phyloP scores from a whole-genome alignment of 345 rosid genomes.

The Lepidium aucheri region DNA sequence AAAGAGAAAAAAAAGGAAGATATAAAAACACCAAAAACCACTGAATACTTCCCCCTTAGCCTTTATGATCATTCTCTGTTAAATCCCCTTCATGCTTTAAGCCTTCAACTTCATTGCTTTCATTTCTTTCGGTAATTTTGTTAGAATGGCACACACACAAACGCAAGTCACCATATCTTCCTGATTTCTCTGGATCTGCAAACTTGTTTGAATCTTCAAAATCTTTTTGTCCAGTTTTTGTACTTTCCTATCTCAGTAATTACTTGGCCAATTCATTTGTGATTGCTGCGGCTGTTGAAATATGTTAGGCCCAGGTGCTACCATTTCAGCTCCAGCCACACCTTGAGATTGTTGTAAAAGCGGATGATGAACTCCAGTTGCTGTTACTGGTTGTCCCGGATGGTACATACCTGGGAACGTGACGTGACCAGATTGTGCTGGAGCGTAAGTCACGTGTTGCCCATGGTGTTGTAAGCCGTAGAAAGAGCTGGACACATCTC shows the following conservation, averaged over 20 bases:
- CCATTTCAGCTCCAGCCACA: conserved; percentile 68
- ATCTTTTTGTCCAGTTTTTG: background rate
- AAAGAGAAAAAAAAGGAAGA: background rate
- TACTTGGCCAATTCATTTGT: conserved; percentile 85
- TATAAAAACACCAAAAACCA: conserved; percentile 26
- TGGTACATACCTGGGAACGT: conserved; percentile 61
- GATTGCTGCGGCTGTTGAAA: conserved; percentile 93
- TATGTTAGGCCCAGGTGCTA: conserved; percentile 56
- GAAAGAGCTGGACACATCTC: conserved; percentile 71
- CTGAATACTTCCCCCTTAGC: conserved; percentile 13
- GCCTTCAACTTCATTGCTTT: conserved; percentile 21
- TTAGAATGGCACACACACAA: conserved; percentile 15
- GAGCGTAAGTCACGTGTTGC: conserved; percentile 72
- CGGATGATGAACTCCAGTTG: conserved; percentile 56
- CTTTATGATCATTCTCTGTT: conserved; percentile 9
- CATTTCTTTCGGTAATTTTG: conserved; percentile 1
- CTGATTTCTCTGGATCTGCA: conserved; percentile 21
- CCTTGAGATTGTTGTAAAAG: conserved; percentile 75
- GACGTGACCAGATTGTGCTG: conserved; percentile 66
- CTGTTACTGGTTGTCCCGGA: conserved; percentile 63
- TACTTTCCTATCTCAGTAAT: conserved; percentile 46
- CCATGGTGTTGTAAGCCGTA: conserved; percentile 81
- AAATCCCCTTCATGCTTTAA: conserved; percentile 3
- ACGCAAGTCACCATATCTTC: conserved; percentile 2
- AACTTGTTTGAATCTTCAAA: conserved; percentile 16